phyloP scores from a whole-genome alignment of 306 rosid species.

The Herpetospermum pedunculosum region DNA sequence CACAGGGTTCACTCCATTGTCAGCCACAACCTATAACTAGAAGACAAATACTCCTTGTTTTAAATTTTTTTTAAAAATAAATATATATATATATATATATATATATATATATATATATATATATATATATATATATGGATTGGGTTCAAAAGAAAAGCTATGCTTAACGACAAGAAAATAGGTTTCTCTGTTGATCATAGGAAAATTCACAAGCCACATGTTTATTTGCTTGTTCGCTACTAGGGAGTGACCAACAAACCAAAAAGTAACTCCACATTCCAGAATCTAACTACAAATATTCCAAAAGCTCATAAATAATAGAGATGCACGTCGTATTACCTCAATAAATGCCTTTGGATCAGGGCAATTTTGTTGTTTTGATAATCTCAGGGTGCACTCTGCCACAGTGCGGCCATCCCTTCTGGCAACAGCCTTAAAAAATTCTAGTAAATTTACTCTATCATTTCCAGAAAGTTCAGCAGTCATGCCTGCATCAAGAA shows the following conservation, averaged over 20 bases:
- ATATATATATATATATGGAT: no score
- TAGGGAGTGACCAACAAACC: not conserved
- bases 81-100: no score
- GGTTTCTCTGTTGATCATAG: not conserved
- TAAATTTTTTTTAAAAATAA: no score
- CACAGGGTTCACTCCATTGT: not conserved
- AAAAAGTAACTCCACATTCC: not conserved
- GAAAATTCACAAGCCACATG: not conserved
- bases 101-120: no score
- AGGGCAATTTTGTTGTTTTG: conserved; percentile 93
- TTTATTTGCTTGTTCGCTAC: not conserved
- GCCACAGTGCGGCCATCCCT: conserved; percentile 97
- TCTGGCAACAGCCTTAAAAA: conserved; percentile 88
- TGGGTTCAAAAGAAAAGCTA: not conserved
- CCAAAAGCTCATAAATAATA: not conserved
- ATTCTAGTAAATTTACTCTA: conserved; percentile 71
- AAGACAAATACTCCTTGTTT: not conserved
- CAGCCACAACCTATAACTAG: not conserved
- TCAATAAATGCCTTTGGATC: conserved; percentile 82
- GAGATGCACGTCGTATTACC: conserved; percentile 32
- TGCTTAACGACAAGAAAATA: not conserved
- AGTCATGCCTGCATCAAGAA: conserved; percentile 99
- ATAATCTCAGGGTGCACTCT: conserved; percentile 57
- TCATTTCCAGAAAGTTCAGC: conserved; percentile 92
- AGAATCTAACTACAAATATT: not conserved